phyloP scores from a whole-genome alignment of 371 early-diverging fungal genomes.

The Chytridium lagenaria region DNA sequence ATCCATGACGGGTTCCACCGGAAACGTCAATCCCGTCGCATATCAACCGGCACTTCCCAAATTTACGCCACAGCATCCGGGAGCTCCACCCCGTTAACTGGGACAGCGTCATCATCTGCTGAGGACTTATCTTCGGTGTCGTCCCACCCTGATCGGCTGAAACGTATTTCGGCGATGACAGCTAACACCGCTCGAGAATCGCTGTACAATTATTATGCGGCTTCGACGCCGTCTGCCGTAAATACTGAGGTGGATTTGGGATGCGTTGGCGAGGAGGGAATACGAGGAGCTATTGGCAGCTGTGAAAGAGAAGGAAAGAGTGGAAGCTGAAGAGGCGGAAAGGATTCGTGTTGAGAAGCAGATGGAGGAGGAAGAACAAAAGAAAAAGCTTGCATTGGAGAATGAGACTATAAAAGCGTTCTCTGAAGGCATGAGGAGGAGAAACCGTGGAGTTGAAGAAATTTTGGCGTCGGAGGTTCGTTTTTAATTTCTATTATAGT shows the following conservation, averaged over 20 bases:
- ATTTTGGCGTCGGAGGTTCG: conserved; percentile 30
- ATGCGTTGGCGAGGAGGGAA: conserved; percentile 8
- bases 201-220: conserved; percentile 21
- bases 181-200: conserved; percentile 27
- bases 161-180: conserved; percentile 18
- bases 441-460: conserved; percentile 19
- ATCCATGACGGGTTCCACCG: not conserved
- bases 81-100: no score
- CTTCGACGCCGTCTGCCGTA: not conserved
- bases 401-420: conserved; percentile 9
- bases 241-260: not conserved
- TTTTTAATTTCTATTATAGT: conserved; percentile 6
- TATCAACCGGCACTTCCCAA: not conserved
- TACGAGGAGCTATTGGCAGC: conserved; percentile 17
- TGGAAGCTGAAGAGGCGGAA: conserved; percentile 15
- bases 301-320: conserved; percentile 17
- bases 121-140: not conserved
- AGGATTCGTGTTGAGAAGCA: conserved; percentile 20
- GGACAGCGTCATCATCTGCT: not conserved
- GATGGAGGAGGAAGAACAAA: conserved; percentile 24
- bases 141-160: conserved; percentile 19
- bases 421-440: conserved; percentile 19
- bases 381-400: conserved; percentile 9
- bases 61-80: not conserved
- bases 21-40: conserved; percentile 1